Conservation (phyloP, 495 filamentous ascomycete species). For the Talaromyces stipitatus region DNA sequence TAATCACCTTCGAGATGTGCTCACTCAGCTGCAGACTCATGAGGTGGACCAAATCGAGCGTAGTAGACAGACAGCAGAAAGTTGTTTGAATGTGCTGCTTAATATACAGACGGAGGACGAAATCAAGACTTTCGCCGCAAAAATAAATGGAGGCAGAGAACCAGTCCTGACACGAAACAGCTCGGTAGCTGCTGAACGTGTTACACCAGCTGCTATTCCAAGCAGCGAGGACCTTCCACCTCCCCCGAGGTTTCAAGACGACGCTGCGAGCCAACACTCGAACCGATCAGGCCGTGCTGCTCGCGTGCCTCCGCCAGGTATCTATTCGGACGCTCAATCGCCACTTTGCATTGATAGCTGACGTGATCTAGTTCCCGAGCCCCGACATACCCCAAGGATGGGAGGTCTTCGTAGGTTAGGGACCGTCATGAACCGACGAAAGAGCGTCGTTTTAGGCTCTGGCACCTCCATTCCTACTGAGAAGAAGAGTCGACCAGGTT, state of each 20-base stretch:
- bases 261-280: constrained; percentile 57
- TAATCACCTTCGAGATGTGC: constrained; percentile 84
- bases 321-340: not conserved
- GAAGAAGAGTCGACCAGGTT: constrained; percentile 40
- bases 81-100: constrained; percentile 74
- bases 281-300: constrained; percentile 30
- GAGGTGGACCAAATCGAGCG: constrained; percentile 83
- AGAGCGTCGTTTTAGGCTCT: constrained; percentile 34
- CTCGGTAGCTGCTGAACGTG: constrained; percentile 13
- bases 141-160: constrained; percentile 26
- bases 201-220: constrained; percentile 9
- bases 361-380: constrained; percentile 19
- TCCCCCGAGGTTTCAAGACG: constrained; percentile 38
- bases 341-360: not conserved
- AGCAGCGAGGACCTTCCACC: constrained; percentile 22
- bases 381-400: constrained; percentile 35
- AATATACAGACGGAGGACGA: constrained; percentile 85
- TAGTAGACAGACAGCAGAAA: constrained; percentile 66
- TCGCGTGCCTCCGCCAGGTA: constrained; percentile 30
- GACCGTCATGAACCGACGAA: constrained; percentile 67
- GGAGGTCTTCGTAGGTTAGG: constrained; percentile 60
- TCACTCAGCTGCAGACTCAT: constrained; percentile 90
- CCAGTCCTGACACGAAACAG: constrained; percentile 11
- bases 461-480: constrained; percentile 28
- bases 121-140: constrained; percentile 75